phyloP scores from a whole-genome alignment of 2,329 filamentous ascomycete species.

The Monilinia fructigena region DNA sequence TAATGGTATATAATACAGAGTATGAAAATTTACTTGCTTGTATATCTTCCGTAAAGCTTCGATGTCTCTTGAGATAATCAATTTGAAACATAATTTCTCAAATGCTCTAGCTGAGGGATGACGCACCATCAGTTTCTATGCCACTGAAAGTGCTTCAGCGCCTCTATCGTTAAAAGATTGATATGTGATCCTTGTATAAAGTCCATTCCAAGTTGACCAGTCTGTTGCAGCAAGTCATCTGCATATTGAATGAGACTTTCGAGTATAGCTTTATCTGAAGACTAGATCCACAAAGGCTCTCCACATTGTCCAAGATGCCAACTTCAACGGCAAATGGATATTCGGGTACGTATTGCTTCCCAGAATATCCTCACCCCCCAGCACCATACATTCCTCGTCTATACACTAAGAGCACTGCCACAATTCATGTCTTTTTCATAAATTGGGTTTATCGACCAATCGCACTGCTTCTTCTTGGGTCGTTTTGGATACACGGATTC shows the following conservation, averaged over 20 bases:
- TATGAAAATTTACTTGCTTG: conserved; percentile 44
- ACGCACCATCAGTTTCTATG: conserved; percentile 34
- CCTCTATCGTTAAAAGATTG: conserved; percentile 40
- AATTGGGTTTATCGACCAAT: conserved; percentile 40
- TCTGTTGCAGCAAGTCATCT: conserved; percentile 43
- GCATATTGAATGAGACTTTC: conserved; percentile 44
- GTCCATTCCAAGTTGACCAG: conserved; percentile 40
- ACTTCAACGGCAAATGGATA: conserved; percentile 43
- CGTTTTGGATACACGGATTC: conserved; percentile 37
- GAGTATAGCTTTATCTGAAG: conserved; percentile 40
- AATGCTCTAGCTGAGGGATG: conserved; percentile 41
- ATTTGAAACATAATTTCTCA: conserved; percentile 40
- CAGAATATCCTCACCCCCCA: conserved; percentile 47
- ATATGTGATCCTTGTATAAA: conserved; percentile 49
- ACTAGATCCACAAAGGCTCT: conserved; percentile 44
- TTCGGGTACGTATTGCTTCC: conserved; percentile 42
- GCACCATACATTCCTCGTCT: conserved; percentile 44
- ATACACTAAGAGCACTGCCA: conserved; percentile 45
- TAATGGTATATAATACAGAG: conserved; percentile 43
- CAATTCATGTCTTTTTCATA: conserved; percentile 38
- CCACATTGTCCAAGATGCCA: conserved; percentile 48
- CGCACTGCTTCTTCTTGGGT: conserved; percentile 20
- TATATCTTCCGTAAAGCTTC: conserved; percentile 46
- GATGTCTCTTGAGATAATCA: conserved; percentile 35
- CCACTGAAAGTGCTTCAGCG: conserved; percentile 32